Evolutionary conservation across 176 grass and related monocot species (phyloP), one percentile per base, ranked within the genome.

Genomic region (Aechmea fasciata): DNA sequence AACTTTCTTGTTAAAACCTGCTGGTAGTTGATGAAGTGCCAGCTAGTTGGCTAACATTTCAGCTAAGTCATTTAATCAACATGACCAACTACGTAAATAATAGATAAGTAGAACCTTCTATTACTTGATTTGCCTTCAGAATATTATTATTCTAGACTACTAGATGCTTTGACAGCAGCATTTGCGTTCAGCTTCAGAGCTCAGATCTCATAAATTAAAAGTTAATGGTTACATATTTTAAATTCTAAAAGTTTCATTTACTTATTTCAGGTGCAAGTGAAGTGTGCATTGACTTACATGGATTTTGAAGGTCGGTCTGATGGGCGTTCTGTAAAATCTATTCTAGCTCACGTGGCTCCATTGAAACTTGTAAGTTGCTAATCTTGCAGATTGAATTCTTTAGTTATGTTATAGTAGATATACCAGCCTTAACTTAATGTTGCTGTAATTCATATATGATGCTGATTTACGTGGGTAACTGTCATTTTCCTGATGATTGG

Each of bases 261-360:
- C 51, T 57, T 62, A 73, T 84, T 87, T 65, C 74, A 97, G 89
- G 89, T 97, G 72, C 89, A 90, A 90, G 93, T 97, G 18, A 97
- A 90, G 78, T 97, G 93, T 77, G 83, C 81, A 62, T 77, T 97
- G 68, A 73, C 68, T 48, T 97, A 92, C 75, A 92, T 97, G 93
- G 93, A 97, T 80, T 97, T 97, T 92, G 93, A 97, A 84, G 93
- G 93, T 62, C 93, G 89, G 41, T 90, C 93, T 74, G 93, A 97
- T 85, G 86, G 89, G 15, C 89, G 89, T 70, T 97, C 93, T 9
- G 76, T 90, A 64, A 97, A 97, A 77, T 97, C 93, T 67, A 79
- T 97, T 81, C 80, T 97, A 65, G 71, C 86, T 79, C 93, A 97
- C 69, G 93, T 92, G 50, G 86, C 93, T 69, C 93, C 93, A 15